These are phyloP conservation scores for Thermothelomyces thermophilus DNA, from an alignment of 2,329 filamentous ascomycete genomes.

Conservation along the genomic window DNA sequence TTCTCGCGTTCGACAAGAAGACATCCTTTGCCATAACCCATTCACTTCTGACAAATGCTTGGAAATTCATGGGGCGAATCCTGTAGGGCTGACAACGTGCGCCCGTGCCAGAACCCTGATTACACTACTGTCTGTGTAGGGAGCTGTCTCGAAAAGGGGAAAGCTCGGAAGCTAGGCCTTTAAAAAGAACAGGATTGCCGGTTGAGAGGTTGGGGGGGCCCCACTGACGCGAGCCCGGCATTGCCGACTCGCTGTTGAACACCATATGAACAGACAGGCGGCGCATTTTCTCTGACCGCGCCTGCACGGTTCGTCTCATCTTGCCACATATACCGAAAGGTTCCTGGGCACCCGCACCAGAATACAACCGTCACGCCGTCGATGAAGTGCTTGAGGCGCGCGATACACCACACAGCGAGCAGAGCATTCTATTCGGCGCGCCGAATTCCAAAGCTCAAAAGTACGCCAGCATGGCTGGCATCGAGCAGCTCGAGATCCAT, in stretches of 20 bases:
- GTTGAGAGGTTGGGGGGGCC: not conserved
- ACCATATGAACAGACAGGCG: not conserved
- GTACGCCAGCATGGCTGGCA: slow-evolving; percentile 64
- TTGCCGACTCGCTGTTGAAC: not conserved
- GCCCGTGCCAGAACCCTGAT: not conserved
- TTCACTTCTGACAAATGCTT: no score
- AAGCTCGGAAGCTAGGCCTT: not conserved
- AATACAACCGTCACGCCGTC: not conserved
- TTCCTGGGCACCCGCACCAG: not conserved
- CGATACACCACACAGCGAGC: not conserved
- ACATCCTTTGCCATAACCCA: no score
- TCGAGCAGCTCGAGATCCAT: slow-evolving; percentile 95
- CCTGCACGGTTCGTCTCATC: not conserved
- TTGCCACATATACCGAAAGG: not conserved
- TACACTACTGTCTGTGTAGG: no score
- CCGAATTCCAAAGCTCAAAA: no score
- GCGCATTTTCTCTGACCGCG: not conserved
- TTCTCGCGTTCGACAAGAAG: no score
- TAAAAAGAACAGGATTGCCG: slow-evolving; percentile 5
- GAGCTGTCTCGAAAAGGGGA: not conserved
- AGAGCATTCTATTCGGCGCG: not conserved
- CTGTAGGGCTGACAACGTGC: slow-evolving; percentile 4
- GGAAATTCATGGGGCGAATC: no score
- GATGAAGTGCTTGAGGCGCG: slow-evolving; percentile 8
- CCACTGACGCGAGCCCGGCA: not conserved